Conservation (phyloP, 129 eudicot species). For the Oenanthe sinensis region DNA sequence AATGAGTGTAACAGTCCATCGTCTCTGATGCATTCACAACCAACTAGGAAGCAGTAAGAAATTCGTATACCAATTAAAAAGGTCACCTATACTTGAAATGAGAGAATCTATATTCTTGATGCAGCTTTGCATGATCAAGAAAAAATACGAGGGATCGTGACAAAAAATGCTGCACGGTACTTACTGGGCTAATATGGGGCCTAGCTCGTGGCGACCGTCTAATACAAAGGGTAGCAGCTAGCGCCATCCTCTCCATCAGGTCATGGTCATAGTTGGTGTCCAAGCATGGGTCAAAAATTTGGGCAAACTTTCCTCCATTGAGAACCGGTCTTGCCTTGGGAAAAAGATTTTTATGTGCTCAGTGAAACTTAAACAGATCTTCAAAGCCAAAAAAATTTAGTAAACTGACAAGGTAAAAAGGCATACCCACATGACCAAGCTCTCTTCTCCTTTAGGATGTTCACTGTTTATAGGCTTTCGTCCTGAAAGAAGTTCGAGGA, state of each 20-base stretch:
- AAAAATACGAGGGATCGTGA: not conserved
- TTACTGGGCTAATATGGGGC: conserved; percentile 81
- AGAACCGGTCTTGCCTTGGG: conserved; percentile 78
- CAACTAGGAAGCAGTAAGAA: too few species aligned
- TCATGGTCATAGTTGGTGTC: conserved; percentile 51
- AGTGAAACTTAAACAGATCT: not conserved
- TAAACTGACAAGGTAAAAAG: not conserved
- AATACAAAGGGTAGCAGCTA: conserved; percentile 83
- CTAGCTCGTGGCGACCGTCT: conserved; percentile 92
- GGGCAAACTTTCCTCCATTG: conserved; percentile 54
- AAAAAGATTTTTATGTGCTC: not conserved
- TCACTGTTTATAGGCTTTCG: conserved; percentile 80
- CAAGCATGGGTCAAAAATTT: conserved; percentile 53
- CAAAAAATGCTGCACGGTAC: conserved; percentile 10
- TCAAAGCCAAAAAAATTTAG: not conserved
- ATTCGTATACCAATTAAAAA: not conserved
- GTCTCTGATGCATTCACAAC: not conserved
- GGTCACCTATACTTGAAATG: not conserved
- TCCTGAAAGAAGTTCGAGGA: conserved; percentile 92
- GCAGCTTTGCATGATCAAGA: not conserved
- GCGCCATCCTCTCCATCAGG: conserved; percentile 74
- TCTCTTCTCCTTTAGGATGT: conserved; percentile 84
- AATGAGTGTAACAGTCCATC: not conserved
- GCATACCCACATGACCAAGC: conserved; percentile 97
- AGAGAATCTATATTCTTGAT: not conserved